Conservation (phyloP, 306 rosid genomes). For the Gastrolobium bilobum region DNA sequence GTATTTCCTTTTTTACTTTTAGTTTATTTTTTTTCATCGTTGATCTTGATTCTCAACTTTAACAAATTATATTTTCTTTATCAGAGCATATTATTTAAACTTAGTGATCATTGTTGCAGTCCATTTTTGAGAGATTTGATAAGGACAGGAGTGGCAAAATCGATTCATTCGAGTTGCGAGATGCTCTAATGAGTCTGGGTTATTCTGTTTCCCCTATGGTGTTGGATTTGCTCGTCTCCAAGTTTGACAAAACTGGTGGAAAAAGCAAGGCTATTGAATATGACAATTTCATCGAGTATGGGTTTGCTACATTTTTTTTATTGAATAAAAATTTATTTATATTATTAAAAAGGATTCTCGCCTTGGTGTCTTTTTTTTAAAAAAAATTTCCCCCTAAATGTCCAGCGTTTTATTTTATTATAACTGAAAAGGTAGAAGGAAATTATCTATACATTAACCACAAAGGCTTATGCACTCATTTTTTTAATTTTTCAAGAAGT, state of each 20-base stretch:
- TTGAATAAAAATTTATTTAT: background rate
- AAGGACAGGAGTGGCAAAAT: constrained; percentile 93
- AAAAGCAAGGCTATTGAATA: constrained; percentile 81
- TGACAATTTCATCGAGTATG: constrained; percentile 95
- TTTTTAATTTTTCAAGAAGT: background rate
- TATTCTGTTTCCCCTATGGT: constrained; percentile 81
- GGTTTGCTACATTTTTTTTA: constrained; percentile 25
- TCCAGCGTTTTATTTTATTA: background rate
- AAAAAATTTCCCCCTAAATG: background rate
- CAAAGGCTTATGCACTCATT: background rate
- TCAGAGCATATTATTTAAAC: constrained; percentile 13
- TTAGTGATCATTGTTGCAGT: constrained; percentile 53
- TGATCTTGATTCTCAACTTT: background rate
- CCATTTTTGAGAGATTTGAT: constrained; percentile 86
- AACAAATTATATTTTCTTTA: background rate
- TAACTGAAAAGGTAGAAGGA: background rate
- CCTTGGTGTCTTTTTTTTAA: background rate
- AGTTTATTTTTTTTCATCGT: background rate
- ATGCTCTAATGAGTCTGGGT: constrained; percentile 89
- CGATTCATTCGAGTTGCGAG: constrained; percentile 78
- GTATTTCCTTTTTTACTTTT: constrained; percentile 48
- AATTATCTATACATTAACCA: background rate
- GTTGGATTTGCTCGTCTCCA: constrained; percentile 88
- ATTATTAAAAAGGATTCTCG: constrained; percentile 16
- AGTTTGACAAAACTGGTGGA: constrained; percentile 96